phyloP scores from a whole-genome alignment of 768 basidiomycete genomes.

The Kwoniella sp. region DNA sequence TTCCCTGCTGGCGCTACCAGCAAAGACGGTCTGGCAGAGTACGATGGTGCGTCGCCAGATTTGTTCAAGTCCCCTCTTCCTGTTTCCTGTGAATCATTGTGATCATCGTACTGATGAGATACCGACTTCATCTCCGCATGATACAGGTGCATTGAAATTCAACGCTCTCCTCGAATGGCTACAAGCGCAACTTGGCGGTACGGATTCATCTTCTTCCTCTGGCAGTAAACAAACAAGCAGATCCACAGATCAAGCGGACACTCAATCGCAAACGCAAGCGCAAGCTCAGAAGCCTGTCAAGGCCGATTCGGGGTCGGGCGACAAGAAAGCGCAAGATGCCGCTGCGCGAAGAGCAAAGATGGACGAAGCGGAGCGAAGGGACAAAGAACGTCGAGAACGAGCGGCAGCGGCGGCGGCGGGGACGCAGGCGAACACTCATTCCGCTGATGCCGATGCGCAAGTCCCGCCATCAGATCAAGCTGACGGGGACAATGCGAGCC shows the following conservation, averaged over 20 bases:
- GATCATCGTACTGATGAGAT: not conserved
- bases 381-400: conserved; percentile 43
- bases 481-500: conserved; percentile 6
- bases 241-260: not conserved
- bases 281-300: conserved; percentile 23
- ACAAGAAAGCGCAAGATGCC: conserved; percentile 30
- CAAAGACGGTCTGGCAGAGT: conserved; percentile 64
- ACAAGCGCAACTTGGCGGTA: conserved; percentile 61
- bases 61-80: not conserved
- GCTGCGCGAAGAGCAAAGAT: conserved; percentile 36
- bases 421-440: not conserved
- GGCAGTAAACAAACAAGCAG: conserved; percentile 5
- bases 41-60: conserved; percentile 72
- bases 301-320: conserved; percentile 13
- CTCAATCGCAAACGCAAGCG: conserved; percentile 27
- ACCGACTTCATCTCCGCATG: conserved; percentile 1
- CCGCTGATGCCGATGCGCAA: not conserved
- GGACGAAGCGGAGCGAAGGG: conserved; percentile 49
- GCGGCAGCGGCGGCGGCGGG: conserved; percentile 22
- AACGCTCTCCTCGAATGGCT: conserved; percentile 73
- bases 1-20: conserved; percentile 59
- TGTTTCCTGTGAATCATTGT: not conserved
- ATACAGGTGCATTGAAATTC: conserved; percentile 67
- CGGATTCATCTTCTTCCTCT: conserved; percentile 44
- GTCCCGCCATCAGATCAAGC: not conserved